These are phyloP conservation scores for Cladosporium colombiae DNA, from an alignment of 2,329 filamentous ascomycete species.

Conservation along the genomic window DNA sequence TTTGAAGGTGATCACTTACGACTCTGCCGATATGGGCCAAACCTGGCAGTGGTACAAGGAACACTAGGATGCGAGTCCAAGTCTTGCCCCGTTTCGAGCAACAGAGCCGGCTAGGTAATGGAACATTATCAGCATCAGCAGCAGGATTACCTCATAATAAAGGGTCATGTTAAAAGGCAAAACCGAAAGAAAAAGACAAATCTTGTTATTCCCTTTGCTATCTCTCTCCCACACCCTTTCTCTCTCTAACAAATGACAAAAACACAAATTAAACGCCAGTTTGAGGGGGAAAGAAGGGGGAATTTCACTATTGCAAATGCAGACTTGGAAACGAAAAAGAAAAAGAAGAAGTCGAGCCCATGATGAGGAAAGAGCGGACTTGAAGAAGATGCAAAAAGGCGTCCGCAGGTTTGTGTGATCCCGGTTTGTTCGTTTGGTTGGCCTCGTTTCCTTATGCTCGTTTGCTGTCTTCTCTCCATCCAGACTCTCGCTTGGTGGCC, in stretches of 20 bases:
- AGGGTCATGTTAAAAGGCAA: no score
- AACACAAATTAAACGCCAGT: constrained; percentile 10
- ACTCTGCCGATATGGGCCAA: not conserved
- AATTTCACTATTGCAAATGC: constrained; percentile 16
- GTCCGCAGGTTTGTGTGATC: not conserved
- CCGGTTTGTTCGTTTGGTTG: not conserved
- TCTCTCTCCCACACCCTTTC: not conserved
- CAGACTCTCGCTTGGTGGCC: not conserved
- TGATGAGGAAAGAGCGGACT: constrained; percentile 5
- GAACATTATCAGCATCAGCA: not conserved
- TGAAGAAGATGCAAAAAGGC: not conserved
- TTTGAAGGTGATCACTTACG: not conserved
- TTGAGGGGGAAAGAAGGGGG: not conserved
- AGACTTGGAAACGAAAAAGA: not conserved
- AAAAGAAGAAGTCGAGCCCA: not conserved
- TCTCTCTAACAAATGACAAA: not conserved
- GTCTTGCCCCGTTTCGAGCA: not conserved
- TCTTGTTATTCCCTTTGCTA: constrained; percentile 2
- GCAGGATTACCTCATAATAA: no score
- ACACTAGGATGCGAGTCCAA: not conserved
- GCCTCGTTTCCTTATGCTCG: constrained; percentile 1
- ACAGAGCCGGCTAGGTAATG: not conserved
- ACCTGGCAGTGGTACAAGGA: not conserved
- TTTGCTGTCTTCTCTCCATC: not conserved
- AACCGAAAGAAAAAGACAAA: not conserved